Conservation (phyloP, 2,329 filamentous ascomycete genomes). For the Microcyclosporella mali region DNA sequence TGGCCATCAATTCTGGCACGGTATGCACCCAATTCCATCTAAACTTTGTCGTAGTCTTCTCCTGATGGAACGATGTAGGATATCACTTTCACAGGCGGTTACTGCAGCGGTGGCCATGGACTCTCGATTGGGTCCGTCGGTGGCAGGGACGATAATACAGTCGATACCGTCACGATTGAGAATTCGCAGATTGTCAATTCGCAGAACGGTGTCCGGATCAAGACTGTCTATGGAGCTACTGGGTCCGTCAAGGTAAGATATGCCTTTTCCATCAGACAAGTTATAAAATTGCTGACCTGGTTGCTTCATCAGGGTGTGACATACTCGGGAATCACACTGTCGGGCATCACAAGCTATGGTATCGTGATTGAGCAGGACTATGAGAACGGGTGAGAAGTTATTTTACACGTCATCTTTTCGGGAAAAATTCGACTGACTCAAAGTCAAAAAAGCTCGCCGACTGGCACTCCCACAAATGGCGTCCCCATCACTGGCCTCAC, state of each 20-base stretch:
- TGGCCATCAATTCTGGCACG: conserved; percentile 33
- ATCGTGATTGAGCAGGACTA: conserved; percentile 56
- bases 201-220: conserved; percentile 47
- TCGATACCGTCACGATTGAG: conserved; percentile 43
- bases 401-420: too few relatives aligned
- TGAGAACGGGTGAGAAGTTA: too few relatives aligned
- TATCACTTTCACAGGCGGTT: conserved; percentile 19
- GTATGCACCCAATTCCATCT: background rate
- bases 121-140: conserved; percentile 39
- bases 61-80: conserved; percentile 7
- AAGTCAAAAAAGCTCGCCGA: too few relatives aligned
- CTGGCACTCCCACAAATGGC: conserved; percentile 28
- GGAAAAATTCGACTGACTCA: too few relatives aligned
- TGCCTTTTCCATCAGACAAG: too few relatives aligned
- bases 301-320: conserved; percentile 44
- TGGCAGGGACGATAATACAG: conserved; percentile 45
- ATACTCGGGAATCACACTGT: conserved; percentile 29
- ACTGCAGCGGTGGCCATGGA: conserved; percentile 17
- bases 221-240: conserved; percentile 45
- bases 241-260: conserved; percentile 42
- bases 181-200: conserved; percentile 43
- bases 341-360: conserved; percentile 36
- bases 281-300: too few relatives aligned
- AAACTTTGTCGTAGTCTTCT: conserved; percentile 31
- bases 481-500: conserved; percentile 48